Conservation (phyloP, 2,329 filamentous ascomycete genomes). For the Pochonia chlamydosporia region DNA sequence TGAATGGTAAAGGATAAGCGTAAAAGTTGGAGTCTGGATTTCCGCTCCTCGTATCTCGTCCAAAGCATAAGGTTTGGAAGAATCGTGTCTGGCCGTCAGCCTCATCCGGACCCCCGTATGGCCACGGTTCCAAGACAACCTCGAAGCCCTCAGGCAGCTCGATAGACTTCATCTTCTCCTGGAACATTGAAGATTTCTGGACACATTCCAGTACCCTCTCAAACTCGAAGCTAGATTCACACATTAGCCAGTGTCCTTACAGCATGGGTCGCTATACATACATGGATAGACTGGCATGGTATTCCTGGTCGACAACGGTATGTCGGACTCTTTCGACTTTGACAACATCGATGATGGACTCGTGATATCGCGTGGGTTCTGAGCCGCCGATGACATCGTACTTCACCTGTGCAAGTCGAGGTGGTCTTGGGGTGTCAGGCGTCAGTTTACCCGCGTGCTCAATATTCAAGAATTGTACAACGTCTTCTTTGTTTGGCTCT, state of each 20-base stretch:
- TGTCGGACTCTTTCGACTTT: conserved; percentile 17
- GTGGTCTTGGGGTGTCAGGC: conserved; percentile 19
- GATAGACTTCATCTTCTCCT: conserved; percentile 23
- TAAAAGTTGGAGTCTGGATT: conserved; percentile 1
- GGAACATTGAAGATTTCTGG: conserved; percentile 22
- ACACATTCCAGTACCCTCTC: conserved; percentile 26
- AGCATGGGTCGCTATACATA: conserved; percentile 12
- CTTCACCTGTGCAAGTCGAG: conserved; percentile 36
- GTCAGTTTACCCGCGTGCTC: conserved; percentile 29
- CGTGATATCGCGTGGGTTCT: conserved; percentile 22
- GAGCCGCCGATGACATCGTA: conserved; percentile 27
- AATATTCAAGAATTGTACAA: conserved; percentile 39
- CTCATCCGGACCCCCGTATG: conserved; percentile 23
- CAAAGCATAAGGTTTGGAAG: conserved; percentile 29
- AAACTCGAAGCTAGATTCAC: conserved; percentile 24
- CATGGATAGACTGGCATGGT: conserved; percentile 24
- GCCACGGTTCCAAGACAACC: conserved; percentile 27
- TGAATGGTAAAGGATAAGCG: conserved; percentile 38
- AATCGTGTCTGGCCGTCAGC: conserved; percentile 22
- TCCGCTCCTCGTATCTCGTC: conserved; percentile 18
- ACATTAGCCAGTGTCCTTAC: background rate
- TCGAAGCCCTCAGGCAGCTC: conserved; percentile 21
- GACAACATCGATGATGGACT: conserved; percentile 28
- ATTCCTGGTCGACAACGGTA: conserved; percentile 20
- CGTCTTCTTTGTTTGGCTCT: conserved; percentile 43